Conservation (phyloP, 306 rosid species). For the Quercus glauca region DNA sequence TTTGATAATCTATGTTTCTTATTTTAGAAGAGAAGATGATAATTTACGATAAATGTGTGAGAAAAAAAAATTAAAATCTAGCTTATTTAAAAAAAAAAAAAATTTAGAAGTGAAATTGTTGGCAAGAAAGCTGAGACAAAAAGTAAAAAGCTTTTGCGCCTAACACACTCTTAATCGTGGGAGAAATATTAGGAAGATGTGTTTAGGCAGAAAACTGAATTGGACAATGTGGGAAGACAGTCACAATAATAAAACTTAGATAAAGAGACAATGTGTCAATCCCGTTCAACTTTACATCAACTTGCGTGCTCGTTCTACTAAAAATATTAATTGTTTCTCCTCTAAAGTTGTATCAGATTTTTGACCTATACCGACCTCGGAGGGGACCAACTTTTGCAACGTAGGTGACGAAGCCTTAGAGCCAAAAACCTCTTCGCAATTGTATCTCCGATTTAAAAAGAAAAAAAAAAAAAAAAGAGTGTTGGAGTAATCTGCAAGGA, state of each 20-base stretch:
- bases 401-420: too few species aligned
- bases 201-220: background rate
- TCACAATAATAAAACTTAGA: background rate
- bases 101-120: too few species aligned
- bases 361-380: conserved; percentile 1
- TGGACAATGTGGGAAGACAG: background rate
- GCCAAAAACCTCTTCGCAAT: background rate
- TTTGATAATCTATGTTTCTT: too few species aligned
- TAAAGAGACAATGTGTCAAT: background rate
- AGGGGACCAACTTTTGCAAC: background rate
- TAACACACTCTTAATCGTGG: background rate
- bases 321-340: background rate
- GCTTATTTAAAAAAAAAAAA: too few species aligned
- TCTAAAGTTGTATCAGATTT: background rate
- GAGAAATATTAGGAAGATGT: background rate
- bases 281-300: background rate
- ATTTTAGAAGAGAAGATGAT: too few species aligned
- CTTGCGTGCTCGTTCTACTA: background rate
- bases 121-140: too few species aligned
- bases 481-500: too few species aligned
- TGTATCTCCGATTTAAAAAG: too few species aligned
- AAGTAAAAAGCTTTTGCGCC: too few species aligned
- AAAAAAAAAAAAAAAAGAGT: too few species aligned
- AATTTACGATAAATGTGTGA: too few species aligned
- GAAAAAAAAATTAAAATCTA: background rate